Base-by-base conservation (phyloP, 2,329 filamentous ascomycete species). In the Didymella sp. region DNA sequence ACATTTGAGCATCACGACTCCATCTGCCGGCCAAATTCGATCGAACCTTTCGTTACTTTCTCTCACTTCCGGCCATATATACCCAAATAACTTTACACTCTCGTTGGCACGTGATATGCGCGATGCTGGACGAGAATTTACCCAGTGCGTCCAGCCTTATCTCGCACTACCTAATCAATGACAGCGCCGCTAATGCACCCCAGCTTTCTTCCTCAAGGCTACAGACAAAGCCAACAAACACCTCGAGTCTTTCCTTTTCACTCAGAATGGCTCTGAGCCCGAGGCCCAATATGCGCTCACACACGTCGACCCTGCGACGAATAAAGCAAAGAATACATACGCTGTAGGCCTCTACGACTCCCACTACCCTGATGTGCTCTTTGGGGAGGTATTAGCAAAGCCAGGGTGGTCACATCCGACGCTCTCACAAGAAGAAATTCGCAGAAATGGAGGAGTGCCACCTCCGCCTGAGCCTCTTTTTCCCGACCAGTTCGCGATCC, bases 101-200 rank as follows among this genome's bases (percentile, higher is more conserved):
- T n/a, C 31, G 19, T 12, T 27, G 35, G 24, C 55, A 45, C 55
- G 49, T 52, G 43, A 41, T 22, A 70, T 72, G 69, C 62, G 62
- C 67, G 55, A 96, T 96, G 92, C 85, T 96, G 69, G 92, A 96
- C 87, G 91, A 96, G 76, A 96, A 93, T 76, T 86, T 97, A n/a
- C 93, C 93, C 53, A 92, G 83, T 85, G 67, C 35, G 54, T 33
- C 1, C 47, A 19, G 35, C 17, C 12, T 15, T 25, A n/a, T 8
- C 12, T 11, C 12, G 12, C 31, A 17, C 12, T 33, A 9, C n/a
- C n/a, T n/a, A 38, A 19, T 28, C 33, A n/a, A 56, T 25, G 46
- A 41, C 47, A 47, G 27, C 7, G 47, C 28, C 47, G 54, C 47
- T 56, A 51, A 56, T 41, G 47, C 43, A 48, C 42, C 28, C 46